Percentiles rank a stretch among this genome's conserved stretches.
phyloP scores from a whole-genome alignment of 345 rosid genomes.

The Kandelia obovata region DNA sequence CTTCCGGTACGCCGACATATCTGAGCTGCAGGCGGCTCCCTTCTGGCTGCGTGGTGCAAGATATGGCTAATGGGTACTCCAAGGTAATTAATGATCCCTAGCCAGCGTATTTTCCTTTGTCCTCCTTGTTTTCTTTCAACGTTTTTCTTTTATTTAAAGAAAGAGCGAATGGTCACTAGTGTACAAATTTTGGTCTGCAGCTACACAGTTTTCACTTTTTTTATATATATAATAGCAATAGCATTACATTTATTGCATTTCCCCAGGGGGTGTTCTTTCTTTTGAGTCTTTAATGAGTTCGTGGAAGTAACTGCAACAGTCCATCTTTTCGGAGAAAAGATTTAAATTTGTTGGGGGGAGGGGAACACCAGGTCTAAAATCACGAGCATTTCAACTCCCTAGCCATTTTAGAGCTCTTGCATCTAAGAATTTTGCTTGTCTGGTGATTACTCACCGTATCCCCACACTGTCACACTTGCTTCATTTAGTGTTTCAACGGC shows the following conservation, averaged over 20 bases:
- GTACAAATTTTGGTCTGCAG: background rate
- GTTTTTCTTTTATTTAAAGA: too few species aligned
- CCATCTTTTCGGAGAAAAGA: conserved; percentile 6
- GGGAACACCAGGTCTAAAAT: conserved; percentile 23
- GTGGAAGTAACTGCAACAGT: conserved; percentile 25
- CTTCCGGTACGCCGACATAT: conserved; percentile 45
- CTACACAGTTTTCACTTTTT: background rate
- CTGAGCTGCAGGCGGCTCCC: conserved; percentile 80
- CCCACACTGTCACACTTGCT: conserved; percentile 30
- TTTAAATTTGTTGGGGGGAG: conserved; percentile 17
- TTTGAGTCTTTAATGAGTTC: conserved; percentile 30
- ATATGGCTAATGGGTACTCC: conserved; percentile 94
- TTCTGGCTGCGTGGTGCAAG: conserved; percentile 94
- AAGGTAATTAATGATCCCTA: conserved; percentile 46
- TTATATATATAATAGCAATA: background rate
- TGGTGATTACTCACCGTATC: conserved; percentile 39
- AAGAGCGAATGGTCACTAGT: background rate
- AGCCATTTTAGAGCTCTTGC: conserved; percentile 29
- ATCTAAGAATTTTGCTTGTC: conserved; percentile 35
- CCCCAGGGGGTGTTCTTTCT: conserved; percentile 23
- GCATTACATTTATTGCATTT: conserved; percentile 18
- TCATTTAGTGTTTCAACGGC: conserved; percentile 25
- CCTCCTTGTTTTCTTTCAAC: too few species aligned
- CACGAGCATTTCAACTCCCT: conserved; percentile 30
- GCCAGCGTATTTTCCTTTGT: too few species aligned